A percentile compares a stretch with the other conserved stretches of the same genome.
Conservation (phyloP, 495 filamentous ascomycete genomes). For the Hypoxylon fragiforme region DNA sequence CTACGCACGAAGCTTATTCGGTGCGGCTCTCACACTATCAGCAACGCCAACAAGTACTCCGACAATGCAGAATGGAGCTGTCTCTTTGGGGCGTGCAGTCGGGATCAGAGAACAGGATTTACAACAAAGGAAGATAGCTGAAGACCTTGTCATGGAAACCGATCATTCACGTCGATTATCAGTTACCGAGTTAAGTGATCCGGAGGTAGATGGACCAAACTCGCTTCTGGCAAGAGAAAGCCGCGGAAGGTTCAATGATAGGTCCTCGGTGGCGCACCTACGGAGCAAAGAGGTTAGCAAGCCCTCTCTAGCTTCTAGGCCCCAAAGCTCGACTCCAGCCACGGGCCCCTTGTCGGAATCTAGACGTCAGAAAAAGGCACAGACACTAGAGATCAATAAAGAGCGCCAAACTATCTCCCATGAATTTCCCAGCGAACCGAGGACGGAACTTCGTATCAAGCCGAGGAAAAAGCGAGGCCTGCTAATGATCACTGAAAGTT, state of each 20-base stretch:
- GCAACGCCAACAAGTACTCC: conserved; percentile 44
- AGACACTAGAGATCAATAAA: conserved; percentile 1
- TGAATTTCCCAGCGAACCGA: conserved; percentile 28
- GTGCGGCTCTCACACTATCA: conserved; percentile 50
- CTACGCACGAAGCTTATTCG: conserved; percentile 57
- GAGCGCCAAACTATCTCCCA: background rate
- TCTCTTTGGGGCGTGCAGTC: background rate
- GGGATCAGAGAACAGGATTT: background rate
- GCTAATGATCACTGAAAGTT: conserved; percentile 41
- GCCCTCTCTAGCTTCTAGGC: background rate
- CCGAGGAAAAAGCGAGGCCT: conserved; percentile 48
- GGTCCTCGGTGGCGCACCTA: background rate
- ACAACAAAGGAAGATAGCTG: background rate
- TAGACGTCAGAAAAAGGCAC: background rate
- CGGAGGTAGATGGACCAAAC: background rate
- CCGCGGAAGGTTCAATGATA: background rate
- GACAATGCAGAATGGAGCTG: conserved; percentile 24
- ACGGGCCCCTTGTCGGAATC: background rate
- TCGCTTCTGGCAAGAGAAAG: background rate
- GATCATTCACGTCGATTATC: conserved; percentile 1
- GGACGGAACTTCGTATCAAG: conserved; percentile 46
- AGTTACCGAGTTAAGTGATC: background rate
- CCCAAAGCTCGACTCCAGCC: background rate
- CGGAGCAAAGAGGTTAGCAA: background rate
- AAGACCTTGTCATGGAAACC: background rate